Evolutionary conservation across 2,329 filamentous ascomycete species (phyloP), one percentile per base, ranked within the genome.

Genomic region (Calonectria pseudoturangicola): DNA sequence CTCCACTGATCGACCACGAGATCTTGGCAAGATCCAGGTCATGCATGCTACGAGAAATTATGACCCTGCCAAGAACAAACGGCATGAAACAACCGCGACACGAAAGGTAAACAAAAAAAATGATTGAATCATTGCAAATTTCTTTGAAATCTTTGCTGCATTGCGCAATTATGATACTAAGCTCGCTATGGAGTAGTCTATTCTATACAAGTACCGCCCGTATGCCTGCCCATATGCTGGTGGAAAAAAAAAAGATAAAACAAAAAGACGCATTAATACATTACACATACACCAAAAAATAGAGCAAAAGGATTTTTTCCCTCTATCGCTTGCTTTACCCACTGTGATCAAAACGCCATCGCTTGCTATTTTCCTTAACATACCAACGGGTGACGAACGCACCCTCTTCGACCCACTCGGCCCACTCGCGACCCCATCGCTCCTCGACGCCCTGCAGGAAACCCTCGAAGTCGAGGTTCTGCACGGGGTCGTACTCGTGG

Each of bases 351-450:
- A 81, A 81, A 69, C 79, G 81, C 77, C 81, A 84, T 67, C 82
- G 80, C 71, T 79, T 83, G 69, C 77, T 78, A 56, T 84, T 84
- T 71, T 84, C 82, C 64, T 83, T 81, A 4, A 83, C 80, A 74
- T 81, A 84, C 82, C 83, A 84, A 15, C 81, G 75, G 4, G 80
- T 79, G 21, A 83, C 72, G 30, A 81, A 81, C 6, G 81, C 78
- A 0, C 79, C 83, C 54, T 82, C 80, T 68, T 84, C 80, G 1
- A 76, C 79, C 82, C 82, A 83, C n/a, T 76, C 75, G 4, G 82
- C 77, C 2, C 77, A 76, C 4, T 81, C 81, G 4, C 73, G 54
- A 3, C 82, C 54, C 21, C 25, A 41, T 16, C 15, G 27, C 33
- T 60, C 54, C 54, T 60, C 54, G n/a, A 60, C 54, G 8, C 16